Evolutionary conservation across 805 yeast genomes (phyloP).

Genomic region (Yarrowia sp.): DNA sequence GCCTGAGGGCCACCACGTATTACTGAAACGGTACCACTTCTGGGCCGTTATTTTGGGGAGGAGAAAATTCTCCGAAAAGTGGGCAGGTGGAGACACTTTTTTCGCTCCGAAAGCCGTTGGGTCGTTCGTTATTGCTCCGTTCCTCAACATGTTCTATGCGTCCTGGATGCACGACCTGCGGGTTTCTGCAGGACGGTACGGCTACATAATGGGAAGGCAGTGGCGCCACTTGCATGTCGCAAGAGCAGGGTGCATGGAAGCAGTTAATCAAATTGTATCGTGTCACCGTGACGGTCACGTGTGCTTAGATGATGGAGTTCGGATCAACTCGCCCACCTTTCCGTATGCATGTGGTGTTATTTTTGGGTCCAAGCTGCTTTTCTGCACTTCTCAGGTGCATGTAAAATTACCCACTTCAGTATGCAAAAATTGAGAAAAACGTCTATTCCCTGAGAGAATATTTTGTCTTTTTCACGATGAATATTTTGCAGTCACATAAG

Average conservation of each 20-base stretch:
- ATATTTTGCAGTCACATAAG: too few species aligned
- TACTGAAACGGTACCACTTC: too few species aligned
- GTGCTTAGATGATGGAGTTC: neutral
- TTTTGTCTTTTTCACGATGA: too few species aligned
- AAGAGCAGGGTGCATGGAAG: neutral
- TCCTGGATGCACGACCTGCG: neutral
- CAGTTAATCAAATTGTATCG: neutral
- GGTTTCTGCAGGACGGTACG: conserved; percentile 12
- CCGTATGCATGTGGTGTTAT: neutral
- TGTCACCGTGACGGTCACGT: neutral
- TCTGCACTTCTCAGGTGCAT: neutral
- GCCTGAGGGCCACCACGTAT: too few species aligned
- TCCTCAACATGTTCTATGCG: conserved; percentile 6
- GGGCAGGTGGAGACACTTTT: conserved; percentile 14
- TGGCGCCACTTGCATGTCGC: conserved; percentile 19
- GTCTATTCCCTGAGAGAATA: too few species aligned
- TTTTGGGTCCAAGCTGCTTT: neutral
- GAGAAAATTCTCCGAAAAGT: neutral
- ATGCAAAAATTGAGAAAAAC: too few species aligned
- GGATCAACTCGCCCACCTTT: neutral
- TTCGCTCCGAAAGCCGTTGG: neutral
- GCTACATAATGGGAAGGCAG: conserved; percentile 1
- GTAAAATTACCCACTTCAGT: neutral
- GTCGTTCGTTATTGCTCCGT: neutral
- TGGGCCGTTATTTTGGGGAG: too few species aligned